phyloP scores from a whole-genome alignment of 805 yeast genomes.

The Teunomyces cretensis region DNA sequence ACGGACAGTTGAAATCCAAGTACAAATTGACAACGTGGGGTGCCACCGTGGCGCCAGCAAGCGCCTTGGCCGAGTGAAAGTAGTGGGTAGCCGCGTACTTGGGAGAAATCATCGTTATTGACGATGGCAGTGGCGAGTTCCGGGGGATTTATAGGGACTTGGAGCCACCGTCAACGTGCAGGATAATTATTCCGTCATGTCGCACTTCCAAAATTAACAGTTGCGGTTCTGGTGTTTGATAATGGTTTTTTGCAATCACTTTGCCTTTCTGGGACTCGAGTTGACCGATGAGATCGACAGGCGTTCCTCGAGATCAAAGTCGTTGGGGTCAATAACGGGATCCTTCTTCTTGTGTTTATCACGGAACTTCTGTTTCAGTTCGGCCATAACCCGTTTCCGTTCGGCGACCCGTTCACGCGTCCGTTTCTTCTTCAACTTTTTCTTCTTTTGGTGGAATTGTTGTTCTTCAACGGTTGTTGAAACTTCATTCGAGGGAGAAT shows the following conservation, averaged over 20 bases:
- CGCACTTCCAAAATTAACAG: too few species aligned
- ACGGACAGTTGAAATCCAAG: constrained; percentile 79
- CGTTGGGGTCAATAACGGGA: background rate
- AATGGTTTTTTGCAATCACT: background rate
- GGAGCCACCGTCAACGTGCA: too few species aligned
- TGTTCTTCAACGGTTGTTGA: too few species aligned
- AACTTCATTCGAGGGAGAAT: too few species aligned
- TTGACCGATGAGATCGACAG: background rate
- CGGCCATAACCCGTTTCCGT: background rate
- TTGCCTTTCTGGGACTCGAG: background rate
- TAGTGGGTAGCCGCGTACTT: constrained; percentile 41
- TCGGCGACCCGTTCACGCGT: background rate
- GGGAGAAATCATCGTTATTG: constrained; percentile 39
- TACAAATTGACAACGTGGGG: constrained; percentile 59
- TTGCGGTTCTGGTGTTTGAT: too few species aligned
- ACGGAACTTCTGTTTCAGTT: background rate
- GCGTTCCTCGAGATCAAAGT: constrained; percentile 1
- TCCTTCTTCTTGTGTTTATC: background rate
- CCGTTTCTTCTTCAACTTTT: background rate
- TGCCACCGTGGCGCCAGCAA: constrained; percentile 13
- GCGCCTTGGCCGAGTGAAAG: constrained; percentile 20
- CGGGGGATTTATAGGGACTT: too few species aligned
- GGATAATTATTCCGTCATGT: too few species aligned
- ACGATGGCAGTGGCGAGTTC: background rate
- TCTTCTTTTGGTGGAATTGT: too few species aligned